These are phyloP conservation scores for Heritiera littoralis DNA, from an alignment of 345 rosid species.

Conservation along the genomic window DNA sequence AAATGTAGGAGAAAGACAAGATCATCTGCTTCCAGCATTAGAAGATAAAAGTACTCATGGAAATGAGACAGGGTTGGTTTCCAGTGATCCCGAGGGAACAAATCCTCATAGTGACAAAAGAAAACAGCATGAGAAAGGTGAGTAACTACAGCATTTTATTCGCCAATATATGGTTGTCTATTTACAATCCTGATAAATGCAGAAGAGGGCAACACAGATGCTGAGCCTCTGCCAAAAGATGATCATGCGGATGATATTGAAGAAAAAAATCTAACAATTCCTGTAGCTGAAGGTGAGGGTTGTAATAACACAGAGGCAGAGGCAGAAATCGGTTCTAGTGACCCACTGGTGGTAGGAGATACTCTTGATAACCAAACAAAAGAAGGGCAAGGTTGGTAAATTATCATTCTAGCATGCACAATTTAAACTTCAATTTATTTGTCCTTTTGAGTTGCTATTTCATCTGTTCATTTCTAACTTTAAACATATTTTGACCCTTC, in stretches of 20 bases:
- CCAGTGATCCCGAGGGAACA: slow-evolving; percentile 17
- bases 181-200: slow-evolving; percentile 12
- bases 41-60: slow-evolving; percentile 20
- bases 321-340: not conserved
- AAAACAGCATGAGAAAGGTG: slow-evolving; percentile 11
- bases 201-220: slow-evolving; percentile 26
- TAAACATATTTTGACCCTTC: not conserved
- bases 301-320: slow-evolving; percentile 7
- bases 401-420: slow-evolving; percentile 4
- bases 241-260: not conserved
- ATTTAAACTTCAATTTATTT: not conserved
- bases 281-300: slow-evolving; percentile 6
- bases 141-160: not conserved
- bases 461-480: not conserved
- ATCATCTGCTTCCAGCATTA: slow-evolving; percentile 19
- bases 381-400: slow-evolving; percentile 24
- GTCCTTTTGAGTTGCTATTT: not conserved
- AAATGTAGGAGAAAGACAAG: slow-evolving; percentile 25
- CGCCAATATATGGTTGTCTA: not conserved
- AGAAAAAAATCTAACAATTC: not conserved
- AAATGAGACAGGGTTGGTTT: slow-evolving; percentile 24
- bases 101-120: slow-evolving; percentile 15
- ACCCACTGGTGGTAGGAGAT: not conserved
- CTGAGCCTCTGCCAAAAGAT: not conserved
- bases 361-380: slow-evolving; percentile 5